Base-by-base conservation (phyloP, 129 eudicot genomes). In the Apium graveolens region DNA sequence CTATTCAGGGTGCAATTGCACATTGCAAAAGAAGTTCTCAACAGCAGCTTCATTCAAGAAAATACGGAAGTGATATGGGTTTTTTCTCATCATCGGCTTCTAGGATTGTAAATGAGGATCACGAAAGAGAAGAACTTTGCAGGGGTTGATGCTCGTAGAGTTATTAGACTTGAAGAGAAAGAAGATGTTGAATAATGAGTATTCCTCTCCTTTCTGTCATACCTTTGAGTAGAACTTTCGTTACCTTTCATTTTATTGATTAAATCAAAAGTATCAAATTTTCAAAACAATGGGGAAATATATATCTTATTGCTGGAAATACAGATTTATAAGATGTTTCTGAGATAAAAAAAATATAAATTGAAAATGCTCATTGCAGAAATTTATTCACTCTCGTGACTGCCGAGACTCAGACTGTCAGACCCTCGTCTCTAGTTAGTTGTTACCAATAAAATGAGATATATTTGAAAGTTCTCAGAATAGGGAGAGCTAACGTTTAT, bases 1-100 rank as follows among this genome's bases (percentile, higher is more conserved):
- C 93, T 43, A 91, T 94, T 68, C 97, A 94, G 84, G 86, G 97
- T 53, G 97, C 97, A 41, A 94, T 94, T 85, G 98, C 97, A 24
- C 97, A 94, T 80, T 94, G 98, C 86, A 94, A 91, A 77, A 94
- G 90, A 78, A 83, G 57, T 83, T 91, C 98, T 79, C 96, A 89
- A 68, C 83, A 78, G 42, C 83, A 80, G 57, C 76, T 87, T 51
- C 84, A 83, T 69, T 81, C 90, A 81, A 85, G 90, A 82, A 91
- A 91, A 83, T 80, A 84, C 29, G 76, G 85, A 76, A 86, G 90
- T 83, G 97, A 89, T 69, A 39, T 83, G 81, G 86, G 89, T 32
- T 82, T 89, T 57, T 86, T 87, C 43, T 86, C 93, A 43, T 85
- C 86, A 62, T 82, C 88, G 35, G 82, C 93, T 72, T 85, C 97